Conservation (phyloP, 164 flowering plant species). For the Paratinospora sagittata region DNA sequence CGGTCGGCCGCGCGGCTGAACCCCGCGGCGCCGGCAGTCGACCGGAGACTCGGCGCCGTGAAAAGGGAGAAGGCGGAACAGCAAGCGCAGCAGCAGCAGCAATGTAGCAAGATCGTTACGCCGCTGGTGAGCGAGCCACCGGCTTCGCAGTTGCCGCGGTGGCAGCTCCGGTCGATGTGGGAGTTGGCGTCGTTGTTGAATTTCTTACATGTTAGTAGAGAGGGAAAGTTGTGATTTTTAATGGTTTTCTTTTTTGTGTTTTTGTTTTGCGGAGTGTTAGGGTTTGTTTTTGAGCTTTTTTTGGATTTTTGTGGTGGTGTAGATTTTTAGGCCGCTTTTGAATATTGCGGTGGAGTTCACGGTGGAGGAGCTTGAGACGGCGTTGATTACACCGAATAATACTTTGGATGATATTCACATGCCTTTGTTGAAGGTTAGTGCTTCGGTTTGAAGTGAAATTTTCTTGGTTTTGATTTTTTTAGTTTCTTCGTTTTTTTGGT, state of each 20-base stretch:
- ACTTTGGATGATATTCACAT: constrained; percentile 83
- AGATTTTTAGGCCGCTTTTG: constrained; percentile 86
- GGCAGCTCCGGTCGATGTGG: constrained; percentile 90
- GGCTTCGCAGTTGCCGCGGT: constrained; percentile 66
- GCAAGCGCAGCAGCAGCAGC: constrained; percentile 24
- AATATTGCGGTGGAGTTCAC: constrained; percentile 76
- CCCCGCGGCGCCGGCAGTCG: constrained; percentile 29
- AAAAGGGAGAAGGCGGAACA: constrained; percentile 32
- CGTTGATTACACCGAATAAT: constrained; percentile 76
- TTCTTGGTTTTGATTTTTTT: too few relatives aligned
- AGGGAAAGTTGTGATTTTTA: neutral
- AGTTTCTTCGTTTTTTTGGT: neutral
- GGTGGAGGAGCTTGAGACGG: constrained; percentile 95
- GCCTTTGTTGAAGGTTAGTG: constrained; percentile 86
- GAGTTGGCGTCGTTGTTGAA: constrained; percentile 84
- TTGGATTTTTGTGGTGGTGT: constrained; percentile 5
- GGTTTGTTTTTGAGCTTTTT: constrained; percentile 2
- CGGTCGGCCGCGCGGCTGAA: constrained; percentile 52
- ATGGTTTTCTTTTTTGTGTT: too few relatives aligned
- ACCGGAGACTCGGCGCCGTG: constrained; percentile 25
- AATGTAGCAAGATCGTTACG: constrained; percentile 66
- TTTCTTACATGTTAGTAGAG: constrained; percentile 78
- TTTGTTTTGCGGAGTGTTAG: constrained; percentile 1
- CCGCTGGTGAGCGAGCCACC: constrained; percentile 46
- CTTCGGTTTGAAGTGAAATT: too few relatives aligned